These are phyloP conservation scores for Acmispon strigosus DNA, from an alignment of 306 rosid species.

Conservation along the genomic window DNA sequence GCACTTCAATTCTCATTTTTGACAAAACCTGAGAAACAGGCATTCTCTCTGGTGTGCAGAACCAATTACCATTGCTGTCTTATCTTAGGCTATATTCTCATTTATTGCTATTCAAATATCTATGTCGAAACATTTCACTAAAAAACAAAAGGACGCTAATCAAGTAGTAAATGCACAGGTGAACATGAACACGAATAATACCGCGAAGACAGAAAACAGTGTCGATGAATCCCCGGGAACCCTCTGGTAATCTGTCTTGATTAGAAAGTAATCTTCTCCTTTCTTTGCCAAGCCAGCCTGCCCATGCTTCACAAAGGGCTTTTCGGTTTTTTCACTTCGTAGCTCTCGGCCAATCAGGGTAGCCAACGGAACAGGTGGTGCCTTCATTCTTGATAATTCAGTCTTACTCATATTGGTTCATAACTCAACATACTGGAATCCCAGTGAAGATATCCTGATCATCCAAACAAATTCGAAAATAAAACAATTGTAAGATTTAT, in stretches of 20 bases:
- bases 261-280: constrained; percentile 87
- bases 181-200: constrained; percentile 27
- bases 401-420: constrained; percentile 61
- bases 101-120: neutral
- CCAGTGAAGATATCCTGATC: neutral
- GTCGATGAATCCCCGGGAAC: constrained; percentile 61
- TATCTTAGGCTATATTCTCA: neutral
- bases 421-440: constrained; percentile 18
- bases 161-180: neutral
- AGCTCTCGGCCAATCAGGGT: constrained; percentile 84
- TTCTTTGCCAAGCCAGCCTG: constrained; percentile 95
- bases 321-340: constrained; percentile 58
- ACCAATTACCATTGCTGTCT: constrained; percentile 8
- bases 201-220: constrained; percentile 80
- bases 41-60: neutral
- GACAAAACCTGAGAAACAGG: constrained; percentile 2
- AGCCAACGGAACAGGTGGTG: constrained; percentile 72
- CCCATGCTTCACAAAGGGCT: constrained; percentile 74
- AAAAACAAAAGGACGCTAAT: neutral
- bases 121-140: neutral
- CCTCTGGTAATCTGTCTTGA: constrained; percentile 65
- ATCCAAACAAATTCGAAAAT: neutral
- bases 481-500: neutral
- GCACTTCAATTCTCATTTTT: constrained; percentile 14
- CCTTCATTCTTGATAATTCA: constrained; percentile 49